phyloP scores from a whole-genome alignment of 1,139 yeast genomes.

The Candida tetrigidarum region DNA sequence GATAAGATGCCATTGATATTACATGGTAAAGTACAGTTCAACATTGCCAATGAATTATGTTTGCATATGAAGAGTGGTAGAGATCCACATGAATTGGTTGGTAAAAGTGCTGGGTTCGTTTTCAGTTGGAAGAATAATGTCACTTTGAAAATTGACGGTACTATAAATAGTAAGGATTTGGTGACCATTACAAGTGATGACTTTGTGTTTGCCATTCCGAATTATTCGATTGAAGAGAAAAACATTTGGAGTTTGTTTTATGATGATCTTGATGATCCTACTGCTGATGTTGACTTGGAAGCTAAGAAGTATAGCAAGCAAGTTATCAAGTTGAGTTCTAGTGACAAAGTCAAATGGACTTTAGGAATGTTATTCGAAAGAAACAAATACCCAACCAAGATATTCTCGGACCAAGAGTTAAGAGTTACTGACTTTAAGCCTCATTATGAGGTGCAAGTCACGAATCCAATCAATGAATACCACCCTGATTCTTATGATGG shows the following conservation, averaged over 20 bases:
- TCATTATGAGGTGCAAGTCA: conserved; percentile 48
- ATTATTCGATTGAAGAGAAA: conserved; percentile 42
- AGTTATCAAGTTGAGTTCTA: conserved; percentile 43
- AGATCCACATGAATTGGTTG: conserved; percentile 75
- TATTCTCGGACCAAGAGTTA: conserved; percentile 35
- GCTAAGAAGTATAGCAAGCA: conserved; percentile 39
- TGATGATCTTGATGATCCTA: conserved; percentile 26
- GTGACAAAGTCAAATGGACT: conserved; percentile 46
- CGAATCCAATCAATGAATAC: conserved; percentile 42
- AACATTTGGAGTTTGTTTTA: conserved; percentile 42
- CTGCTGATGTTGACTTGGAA: conserved; percentile 29
- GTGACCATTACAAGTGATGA: conserved; percentile 67
- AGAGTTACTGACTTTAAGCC: conserved; percentile 39
- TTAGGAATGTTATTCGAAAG: conserved; percentile 48
- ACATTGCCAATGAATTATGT: conserved; percentile 53
- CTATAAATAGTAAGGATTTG: conserved; percentile 64
- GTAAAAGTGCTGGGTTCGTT: conserved; percentile 77
- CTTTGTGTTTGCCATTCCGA: conserved; percentile 70
- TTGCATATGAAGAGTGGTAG: conserved; percentile 67
- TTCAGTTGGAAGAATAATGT: conserved; percentile 79
- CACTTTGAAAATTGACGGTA: conserved; percentile 59
- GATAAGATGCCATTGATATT: conserved; percentile 46
- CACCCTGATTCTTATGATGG: conserved; percentile 77
- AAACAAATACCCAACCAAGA: conserved; percentile 25
- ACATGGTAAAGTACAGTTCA: conserved; percentile 58